These are phyloP conservation scores for Peterozyma xylosa DNA, from an alignment of 805 yeast genomes.

Conservation along the genomic window DNA sequence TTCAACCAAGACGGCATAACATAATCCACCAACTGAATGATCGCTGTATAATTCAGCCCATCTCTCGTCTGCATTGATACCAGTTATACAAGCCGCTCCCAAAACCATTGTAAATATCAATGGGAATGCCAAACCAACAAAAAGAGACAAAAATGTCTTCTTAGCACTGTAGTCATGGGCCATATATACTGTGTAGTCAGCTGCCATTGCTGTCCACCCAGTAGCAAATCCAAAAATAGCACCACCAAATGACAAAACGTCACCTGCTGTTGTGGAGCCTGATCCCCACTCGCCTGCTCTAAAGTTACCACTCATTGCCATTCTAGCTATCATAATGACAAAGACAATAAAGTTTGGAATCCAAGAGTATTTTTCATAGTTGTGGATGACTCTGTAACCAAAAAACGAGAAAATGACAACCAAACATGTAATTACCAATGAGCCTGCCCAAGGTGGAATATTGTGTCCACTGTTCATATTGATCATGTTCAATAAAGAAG, in stretches of 20 bases:
- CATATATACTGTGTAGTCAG: constrained; percentile 89
- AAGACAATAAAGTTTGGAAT: constrained; percentile 71
- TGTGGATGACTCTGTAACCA: constrained; percentile 78
- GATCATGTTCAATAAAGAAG: constrained; percentile 73
- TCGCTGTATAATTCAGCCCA: constrained; percentile 45
- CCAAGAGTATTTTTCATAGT: constrained; percentile 84
- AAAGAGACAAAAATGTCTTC: constrained; percentile 58
- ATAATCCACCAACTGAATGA: constrained; percentile 72
- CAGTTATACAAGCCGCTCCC: constrained; percentile 84
- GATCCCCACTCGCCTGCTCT: constrained; percentile 40
- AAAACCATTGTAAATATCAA: constrained; percentile 64
- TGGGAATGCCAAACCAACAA: constrained; percentile 60
- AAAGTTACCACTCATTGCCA: constrained; percentile 62
- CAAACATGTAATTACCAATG: constrained; percentile 58
- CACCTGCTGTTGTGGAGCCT: constrained; percentile 69
- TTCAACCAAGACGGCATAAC: constrained; percentile 68
- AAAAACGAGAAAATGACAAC: constrained; percentile 73
- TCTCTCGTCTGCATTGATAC: constrained; percentile 35
- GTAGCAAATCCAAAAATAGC: constrained; percentile 82
- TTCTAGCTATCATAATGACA: constrained; percentile 70
- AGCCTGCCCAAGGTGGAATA: constrained; percentile 89
- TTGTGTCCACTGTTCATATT: constrained; percentile 42
- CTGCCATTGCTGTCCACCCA: constrained; percentile 91
- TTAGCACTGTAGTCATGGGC: constrained; percentile 51
- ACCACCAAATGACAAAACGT: constrained; percentile 76